Base-by-base conservation (phyloP, 108 stramenopile genomes). In the Cyclotella baltica region DNA sequence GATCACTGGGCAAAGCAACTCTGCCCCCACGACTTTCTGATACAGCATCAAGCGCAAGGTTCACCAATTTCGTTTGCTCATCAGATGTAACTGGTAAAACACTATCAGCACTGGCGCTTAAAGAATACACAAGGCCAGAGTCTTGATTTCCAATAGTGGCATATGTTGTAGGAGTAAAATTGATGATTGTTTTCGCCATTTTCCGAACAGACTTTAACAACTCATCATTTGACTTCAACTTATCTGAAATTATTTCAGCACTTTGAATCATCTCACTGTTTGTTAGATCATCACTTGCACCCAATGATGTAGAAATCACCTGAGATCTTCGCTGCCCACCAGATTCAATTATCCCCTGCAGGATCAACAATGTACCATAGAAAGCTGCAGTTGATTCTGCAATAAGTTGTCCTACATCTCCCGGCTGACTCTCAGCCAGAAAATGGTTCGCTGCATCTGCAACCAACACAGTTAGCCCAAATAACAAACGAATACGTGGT, bases 301-400 rank as follows among this genome's bases (percentile, higher is more conserved):
- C 52, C n/a, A 40, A 33, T 51, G 73, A 23, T 46, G 51, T 28
- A 55, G 52, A 73, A 53, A 62, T 47, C 36, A 29, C 71, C 35
- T 20, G 74, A 20, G 70, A 47, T 23, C 68, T 67, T 23, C 66
- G 58, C 56, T 90, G 85, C 61, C 88, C 81, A 29, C 81, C 89
- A 31, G 78, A 83, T 77, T 95, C 94, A 62, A 95, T 87, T 20
- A 78, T 77, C 0, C 85, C 92, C 77, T 95, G 94, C 51, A 90
- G 81, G 61, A 95, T 70, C 0, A 95, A 75, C 52, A 95, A 33
- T 3, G 83, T 16, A 3, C 86, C 87, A 68, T 85, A 92, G 22
- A 77, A 76, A 5, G 89, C 79, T 10, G 90, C 79, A 35, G 89
- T 29, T 16, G 23, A 71, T 81, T 93, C 90, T 18, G 85, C 82